Conservation (phyloP, 1,284 basidiomycete genomes). For the Apiotrichum brassicae region DNA sequence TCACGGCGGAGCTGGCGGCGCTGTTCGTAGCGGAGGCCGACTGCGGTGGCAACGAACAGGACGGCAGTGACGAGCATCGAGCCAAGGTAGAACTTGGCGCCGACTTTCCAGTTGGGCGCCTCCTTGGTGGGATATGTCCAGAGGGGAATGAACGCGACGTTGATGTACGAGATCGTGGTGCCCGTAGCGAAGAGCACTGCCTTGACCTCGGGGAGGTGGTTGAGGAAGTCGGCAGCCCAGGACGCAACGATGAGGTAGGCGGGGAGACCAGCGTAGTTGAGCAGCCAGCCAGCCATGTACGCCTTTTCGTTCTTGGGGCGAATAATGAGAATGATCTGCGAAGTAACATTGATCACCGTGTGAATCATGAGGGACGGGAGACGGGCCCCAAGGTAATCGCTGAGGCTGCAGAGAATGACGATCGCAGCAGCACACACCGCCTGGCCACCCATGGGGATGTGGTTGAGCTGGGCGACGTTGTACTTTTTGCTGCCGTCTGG, state of each 20-base stretch:
- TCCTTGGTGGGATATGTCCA: constrained; percentile 10
- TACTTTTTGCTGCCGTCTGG: constrained; percentile 17
- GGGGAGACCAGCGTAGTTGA: constrained; percentile 13
- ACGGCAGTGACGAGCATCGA: constrained; percentile 6
- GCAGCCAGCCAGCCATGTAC: constrained; percentile 9
- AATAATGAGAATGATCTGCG: constrained; percentile 10
- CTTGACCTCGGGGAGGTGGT: constrained; percentile 7
- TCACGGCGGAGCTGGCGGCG: constrained; percentile 3
- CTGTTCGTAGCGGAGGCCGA: constrained; percentile 13
- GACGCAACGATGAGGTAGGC: constrained; percentile 5
- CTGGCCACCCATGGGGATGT: constrained; percentile 14
- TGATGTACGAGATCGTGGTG: constrained; percentile 11
- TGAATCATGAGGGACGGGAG: constrained; percentile 9
- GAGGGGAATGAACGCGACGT: constrained; percentile 13
- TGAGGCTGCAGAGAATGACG: constrained; percentile 3
- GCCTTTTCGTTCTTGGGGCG: constrained; percentile 3
- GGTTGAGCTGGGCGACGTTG: constrained; percentile 9
- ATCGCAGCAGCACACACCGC: constrained; percentile 2
- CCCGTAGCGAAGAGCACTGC: constrained; percentile 11
- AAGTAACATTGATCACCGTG: constrained; percentile 9
- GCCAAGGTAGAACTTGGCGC: constrained; percentile 15
- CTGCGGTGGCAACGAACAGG: constrained; percentile 9
- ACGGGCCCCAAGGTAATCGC: constrained; percentile 10
- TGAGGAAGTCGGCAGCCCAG: constrained; percentile 9
- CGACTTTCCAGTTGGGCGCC: constrained; percentile 13